Base-by-base conservation (phyloP, 192 early-diverging fungal species). In the Coemansia sp. region DNA sequence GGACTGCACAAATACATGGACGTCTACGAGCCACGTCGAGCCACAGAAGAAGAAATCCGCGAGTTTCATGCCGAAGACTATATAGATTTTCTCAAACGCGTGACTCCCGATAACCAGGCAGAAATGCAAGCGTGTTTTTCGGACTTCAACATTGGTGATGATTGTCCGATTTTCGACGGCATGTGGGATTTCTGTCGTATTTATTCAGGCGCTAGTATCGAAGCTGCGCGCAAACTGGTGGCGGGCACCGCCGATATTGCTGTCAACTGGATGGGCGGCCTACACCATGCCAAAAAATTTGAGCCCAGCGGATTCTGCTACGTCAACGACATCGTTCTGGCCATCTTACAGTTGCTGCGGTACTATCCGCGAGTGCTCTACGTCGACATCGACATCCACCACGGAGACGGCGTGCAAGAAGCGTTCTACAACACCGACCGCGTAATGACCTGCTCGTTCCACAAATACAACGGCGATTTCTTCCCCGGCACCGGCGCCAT, bases 371-470 rank as follows among this genome's bases (percentile, higher is more conserved):
- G 96, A 6, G 95, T 99, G 2, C 83, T 99, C 5, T 99, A 99
- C 74, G 94, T 97, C 63, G 97, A 99, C 75, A 97, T 98, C 73
- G 97, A 99, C 75, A 93, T 98, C 7, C 97, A 99, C 79, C 97
- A 99, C 70, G 97, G 97, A 52, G 97, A 99, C 74, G 97, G 97
- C 45, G 98, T 99, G 18, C 95, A 98, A 73, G 96, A 98, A 73
- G 98, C 98, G 15, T 99, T 99, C 71, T 99, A 98, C 73, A 92
- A 92, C n/a, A 97, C 96, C 8, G 98, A 99, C 69, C 91, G 98
- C 35, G 98, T 99, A 8, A 99, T 99, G 98, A 98, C 98, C 5
- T 92, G 93, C 51, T 95, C 92, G 18, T 98, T 99, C 81, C 98
- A 99, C 72, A 98, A 98, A 79, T 97, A 96, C 70, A 92, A 95